Conservation (phyloP, 2,329 filamentous ascomycete species). For the Juglanconis oblonga region DNA sequence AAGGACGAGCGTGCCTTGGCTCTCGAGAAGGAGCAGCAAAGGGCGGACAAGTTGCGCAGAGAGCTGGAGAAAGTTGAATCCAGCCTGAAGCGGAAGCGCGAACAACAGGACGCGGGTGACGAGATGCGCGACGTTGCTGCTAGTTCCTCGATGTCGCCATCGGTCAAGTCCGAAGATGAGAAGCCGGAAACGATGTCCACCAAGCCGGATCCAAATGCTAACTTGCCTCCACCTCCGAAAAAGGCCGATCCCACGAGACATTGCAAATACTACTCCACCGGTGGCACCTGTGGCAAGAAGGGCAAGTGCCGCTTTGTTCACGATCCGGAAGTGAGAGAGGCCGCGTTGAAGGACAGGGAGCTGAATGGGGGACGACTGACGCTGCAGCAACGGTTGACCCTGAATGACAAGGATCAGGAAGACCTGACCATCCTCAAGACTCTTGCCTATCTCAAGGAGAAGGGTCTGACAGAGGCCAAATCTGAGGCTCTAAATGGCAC, state of each 20-base stretch:
- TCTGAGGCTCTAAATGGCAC: constrained; percentile 22
- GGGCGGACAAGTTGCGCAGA: constrained; percentile 59
- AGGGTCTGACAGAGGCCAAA: constrained; percentile 47
- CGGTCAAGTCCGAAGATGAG: constrained; percentile 53
- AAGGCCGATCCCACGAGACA: constrained; percentile 62
- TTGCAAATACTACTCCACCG: constrained; percentile 70
- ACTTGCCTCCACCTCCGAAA: constrained; percentile 44
- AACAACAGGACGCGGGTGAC: constrained; percentile 65
- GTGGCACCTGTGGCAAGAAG: constrained; percentile 68
- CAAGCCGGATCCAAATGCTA: constrained; percentile 35
- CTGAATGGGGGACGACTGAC: constrained; percentile 65
- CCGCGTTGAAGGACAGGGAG: constrained; percentile 61
- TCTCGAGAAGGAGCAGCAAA: constrained; percentile 50
- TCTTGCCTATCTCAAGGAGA: constrained; percentile 62
- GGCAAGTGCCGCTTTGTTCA: constrained; percentile 73
- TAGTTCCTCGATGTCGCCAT: constrained; percentile 35
- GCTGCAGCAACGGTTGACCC: constrained; percentile 60
- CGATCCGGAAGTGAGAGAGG: constrained; percentile 60
- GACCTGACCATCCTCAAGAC: constrained; percentile 64
- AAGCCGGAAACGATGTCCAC: constrained; percentile 57
- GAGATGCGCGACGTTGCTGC: constrained; percentile 53
- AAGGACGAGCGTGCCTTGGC: constrained; percentile 40
- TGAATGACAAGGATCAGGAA: constrained; percentile 68
- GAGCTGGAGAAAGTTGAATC: constrained; percentile 70
- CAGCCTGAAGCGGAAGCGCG: constrained; percentile 66